phyloP scores from a whole-genome alignment of 768 basidiomycete genomes.

The Pleurotus djamor region DNA sequence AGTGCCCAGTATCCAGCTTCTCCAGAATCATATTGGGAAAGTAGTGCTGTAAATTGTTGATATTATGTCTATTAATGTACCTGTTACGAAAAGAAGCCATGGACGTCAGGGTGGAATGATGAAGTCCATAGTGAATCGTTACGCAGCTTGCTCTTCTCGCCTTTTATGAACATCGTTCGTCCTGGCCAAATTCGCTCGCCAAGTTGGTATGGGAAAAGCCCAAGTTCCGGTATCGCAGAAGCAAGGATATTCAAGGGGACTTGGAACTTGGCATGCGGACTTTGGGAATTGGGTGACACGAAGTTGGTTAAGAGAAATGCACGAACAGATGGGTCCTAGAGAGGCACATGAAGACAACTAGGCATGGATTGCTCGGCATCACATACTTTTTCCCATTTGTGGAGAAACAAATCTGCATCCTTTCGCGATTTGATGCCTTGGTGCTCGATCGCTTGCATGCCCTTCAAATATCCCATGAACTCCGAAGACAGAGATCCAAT shows the following conservation, averaged over 20 bases:
- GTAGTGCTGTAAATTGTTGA: constrained; percentile 57
- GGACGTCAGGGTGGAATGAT: background rate
- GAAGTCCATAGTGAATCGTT: background rate
- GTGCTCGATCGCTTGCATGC: constrained; percentile 72
- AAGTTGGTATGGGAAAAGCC: constrained; percentile 72
- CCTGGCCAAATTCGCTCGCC: constrained; percentile 54
- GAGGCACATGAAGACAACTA: background rate
- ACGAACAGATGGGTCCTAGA: constrained; percentile 68
- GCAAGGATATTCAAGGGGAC: constrained; percentile 71
- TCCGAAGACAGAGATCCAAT: constrained; percentile 56
- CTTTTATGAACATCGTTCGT: constrained; percentile 73
- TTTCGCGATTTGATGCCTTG: constrained; percentile 56
- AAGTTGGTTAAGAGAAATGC: constrained; percentile 90
- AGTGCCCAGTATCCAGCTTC: constrained; percentile 77
- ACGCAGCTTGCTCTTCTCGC: constrained; percentile 68
- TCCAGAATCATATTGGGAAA: constrained; percentile 72
- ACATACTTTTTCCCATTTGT: constrained; percentile 60
- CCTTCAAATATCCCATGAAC: constrained; percentile 63
- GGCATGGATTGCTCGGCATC: background rate
- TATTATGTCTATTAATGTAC: constrained; percentile 75
- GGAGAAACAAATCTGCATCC: constrained; percentile 67
- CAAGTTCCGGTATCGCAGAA: constrained; percentile 60
- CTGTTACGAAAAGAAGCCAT: constrained; percentile 26
- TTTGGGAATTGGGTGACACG: constrained; percentile 26
- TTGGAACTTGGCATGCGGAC: constrained; percentile 54